Base-by-base conservation (phyloP, 192 early-diverging fungal species). In the Entomortierella beljakovae region DNA sequence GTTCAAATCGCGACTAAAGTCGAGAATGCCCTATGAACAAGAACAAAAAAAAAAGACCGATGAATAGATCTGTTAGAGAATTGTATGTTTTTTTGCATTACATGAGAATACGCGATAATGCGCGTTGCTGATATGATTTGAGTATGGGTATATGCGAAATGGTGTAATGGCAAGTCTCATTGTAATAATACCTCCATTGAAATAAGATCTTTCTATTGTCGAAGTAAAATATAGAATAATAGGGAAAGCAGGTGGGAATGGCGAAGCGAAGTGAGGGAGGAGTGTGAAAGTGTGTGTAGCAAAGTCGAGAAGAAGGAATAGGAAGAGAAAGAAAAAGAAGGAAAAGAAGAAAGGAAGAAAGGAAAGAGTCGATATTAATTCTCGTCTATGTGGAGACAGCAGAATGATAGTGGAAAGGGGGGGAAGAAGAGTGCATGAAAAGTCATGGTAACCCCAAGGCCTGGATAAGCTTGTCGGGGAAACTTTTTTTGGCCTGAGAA, bases 1-100 rank as follows among this genome's bases (percentile, higher is more conserved):
- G 71, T 99, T 94, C 68, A 99, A 87, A 57, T 97, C 94, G 71
- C 86, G 85, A 69, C 85, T 90, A 77, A 97, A 97, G 79, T 99
- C 95, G 64, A 99, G 88, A 77, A 99, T 89, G 58, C 82, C 84
- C 84, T 94, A 61, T 50, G 22, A 23, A 23, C 5, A 32, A 31
- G 10, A 35, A 23, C 5, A n/a, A 54, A 43, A 31, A 29, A 18
- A 49, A 42, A 29, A 28, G n/a, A 48, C 7, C 2, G 31, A 63
- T 68, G 20, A 32, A 15, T 29, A 20, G 13, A 52, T 11, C 25
- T 25, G 40, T 20, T n/a, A 50, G 60, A 49, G 13, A 61, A 49
- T 58, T 10, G 10, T 5, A 2, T 0, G 57, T 23, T n/a, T n/a
- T n/a, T n/a, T n/a, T n/a, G n/a, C n/a, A n/a, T n/a, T n/a, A n/a